These are phyloP conservation scores for Nigrospora osmanthi DNA, from an alignment of 2,329 filamentous ascomycete species.

Conservation along the genomic window DNA sequence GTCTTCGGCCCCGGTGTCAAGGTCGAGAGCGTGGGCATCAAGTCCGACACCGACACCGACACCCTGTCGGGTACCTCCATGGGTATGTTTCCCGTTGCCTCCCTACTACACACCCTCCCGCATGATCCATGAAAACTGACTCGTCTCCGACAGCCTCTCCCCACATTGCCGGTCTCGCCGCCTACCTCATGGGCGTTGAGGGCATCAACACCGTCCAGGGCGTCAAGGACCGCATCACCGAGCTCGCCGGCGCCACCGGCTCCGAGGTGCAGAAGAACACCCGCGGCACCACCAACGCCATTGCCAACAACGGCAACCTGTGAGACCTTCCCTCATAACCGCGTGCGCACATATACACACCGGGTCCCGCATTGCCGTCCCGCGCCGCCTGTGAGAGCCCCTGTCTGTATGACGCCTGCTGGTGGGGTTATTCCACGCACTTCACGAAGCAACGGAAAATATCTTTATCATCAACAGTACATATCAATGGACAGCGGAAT, in stretches of 20 bases:
- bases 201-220: conserved; percentile 32
- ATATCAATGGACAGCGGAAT: neutral
- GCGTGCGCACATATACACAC: neutral
- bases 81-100: conserved; percentile 22
- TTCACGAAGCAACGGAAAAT: neutral
- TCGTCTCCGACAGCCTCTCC: conserved; percentile 44
- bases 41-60: conserved; percentile 33
- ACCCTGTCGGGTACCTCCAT: conserved; percentile 50
- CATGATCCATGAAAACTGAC: neutral
- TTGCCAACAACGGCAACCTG: conserved; percentile 47
- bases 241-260: conserved; percentile 39
- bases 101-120: neutral
- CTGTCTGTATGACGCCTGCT: neutral
- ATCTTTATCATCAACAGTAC: neutral
- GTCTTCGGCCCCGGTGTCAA: conserved; percentile 49
- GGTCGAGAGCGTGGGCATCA: conserved; percentile 44
- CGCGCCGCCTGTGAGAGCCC: too few species aligned
- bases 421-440: neutral
- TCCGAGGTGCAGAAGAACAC: conserved; percentile 34
- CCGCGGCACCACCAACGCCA: conserved; percentile 38
- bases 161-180: conserved; percentile 59
- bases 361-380: neutral
- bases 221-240: conserved; percentile 41
- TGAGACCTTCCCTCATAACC: neutral
- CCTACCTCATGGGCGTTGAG: conserved; percentile 57